These are phyloP conservation scores for Colletotrichum somersetense DNA, from an alignment of 2,329 filamentous ascomycete genomes.

Conservation along the genomic window DNA sequence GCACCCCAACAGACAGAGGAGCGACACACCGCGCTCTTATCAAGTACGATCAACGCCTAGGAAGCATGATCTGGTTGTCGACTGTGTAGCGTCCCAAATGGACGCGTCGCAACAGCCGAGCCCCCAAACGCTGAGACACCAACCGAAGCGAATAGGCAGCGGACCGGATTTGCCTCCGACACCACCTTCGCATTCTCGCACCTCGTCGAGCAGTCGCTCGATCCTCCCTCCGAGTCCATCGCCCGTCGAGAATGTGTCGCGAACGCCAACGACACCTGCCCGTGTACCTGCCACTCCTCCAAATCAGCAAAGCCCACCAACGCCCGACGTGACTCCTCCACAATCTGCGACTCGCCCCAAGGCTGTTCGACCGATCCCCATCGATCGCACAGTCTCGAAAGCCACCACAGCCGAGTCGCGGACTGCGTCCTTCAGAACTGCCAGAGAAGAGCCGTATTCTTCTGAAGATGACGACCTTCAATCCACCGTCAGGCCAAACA, in stretches of 20 bases:
- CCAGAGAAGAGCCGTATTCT: slow-evolving; percentile 72
- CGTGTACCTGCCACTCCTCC: slow-evolving; percentile 69
- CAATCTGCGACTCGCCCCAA: slow-evolving; percentile 60
- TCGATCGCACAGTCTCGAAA: slow-evolving; percentile 65
- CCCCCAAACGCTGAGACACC: slow-evolving; percentile 57
- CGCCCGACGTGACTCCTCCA: slow-evolving; percentile 81
- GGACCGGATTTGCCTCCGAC: slow-evolving; percentile 71
- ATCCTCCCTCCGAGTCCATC: slow-evolving; percentile 58
- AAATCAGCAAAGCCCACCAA: slow-evolving; percentile 76
- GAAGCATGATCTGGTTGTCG: slow-evolving; percentile 42
- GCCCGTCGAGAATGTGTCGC: slow-evolving; percentile 52
- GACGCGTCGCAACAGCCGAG: slow-evolving; percentile 53
- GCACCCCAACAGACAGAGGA: slow-evolving; percentile 46
- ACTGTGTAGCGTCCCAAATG: slow-evolving; percentile 40
- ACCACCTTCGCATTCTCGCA: slow-evolving; percentile 71
- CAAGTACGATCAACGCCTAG: slow-evolving; percentile 39
- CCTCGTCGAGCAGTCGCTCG: slow-evolving; percentile 66
- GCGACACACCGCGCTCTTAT: slow-evolving; percentile 30
- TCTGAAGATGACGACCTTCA: slow-evolving; percentile 70
- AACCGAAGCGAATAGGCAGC: slow-evolving; percentile 56
- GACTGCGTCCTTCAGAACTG: slow-evolving; percentile 79
- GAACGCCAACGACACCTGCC: slow-evolving; percentile 54
- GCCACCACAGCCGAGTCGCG: slow-evolving; percentile 70
- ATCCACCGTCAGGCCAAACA: slow-evolving; percentile 56
- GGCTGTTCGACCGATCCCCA: slow-evolving; percentile 59